Base-by-base conservation (phyloP, 2,329 filamentous ascomycete genomes). In the Plectosphaerella plurivora region DNA sequence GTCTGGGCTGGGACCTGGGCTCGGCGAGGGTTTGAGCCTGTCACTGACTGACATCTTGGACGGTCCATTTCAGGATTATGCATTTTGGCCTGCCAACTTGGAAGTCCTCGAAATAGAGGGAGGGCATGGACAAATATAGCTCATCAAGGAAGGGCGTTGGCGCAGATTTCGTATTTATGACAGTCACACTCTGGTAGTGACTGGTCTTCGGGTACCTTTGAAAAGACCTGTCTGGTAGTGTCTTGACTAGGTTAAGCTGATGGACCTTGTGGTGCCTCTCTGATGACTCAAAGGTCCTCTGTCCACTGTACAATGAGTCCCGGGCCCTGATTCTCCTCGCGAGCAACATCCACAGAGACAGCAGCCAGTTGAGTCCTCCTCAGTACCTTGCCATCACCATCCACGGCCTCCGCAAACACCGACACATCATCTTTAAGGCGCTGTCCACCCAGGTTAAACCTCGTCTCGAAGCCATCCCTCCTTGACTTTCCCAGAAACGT, bases 381-480 rank as follows among this genome's bases (percentile, higher is more conserved):
- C 28, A 33, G 11, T 33, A 33, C 28, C 16, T 25, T 37, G 9
- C 46, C 46, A 14, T 48, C 2, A 6, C 12, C 18, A 24, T 35
- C 46, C 9, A 39, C 16, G 12, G 46, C 46, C 18, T 48, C 46
- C 2, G 33, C 46, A 22, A 39, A 37, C 1, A 48, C 33, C 15
- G 24, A 33, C 4, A 18, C 46, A 9, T 24, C 8, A 1, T 39
- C 20, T 9, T 18, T 11, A 20, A 16, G 15, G 5, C 24, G 9
- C 5, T 15, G 12, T 4, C 15, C 28, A 5, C 15, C 16, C 4
- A 77, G 73, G 41, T 76, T 33, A 9, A 52, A 20, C 1, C 45
- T 22, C 22, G 75, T 77, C 61, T 78, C 76, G 57, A 78, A 79
- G 22, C 72, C 69, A 5, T 60, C 64, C 46, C 71, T 71, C 42